Base-by-base conservation (phyloP, 1,284 basidiomycete species). In the Albatrellus sp. region DNA sequence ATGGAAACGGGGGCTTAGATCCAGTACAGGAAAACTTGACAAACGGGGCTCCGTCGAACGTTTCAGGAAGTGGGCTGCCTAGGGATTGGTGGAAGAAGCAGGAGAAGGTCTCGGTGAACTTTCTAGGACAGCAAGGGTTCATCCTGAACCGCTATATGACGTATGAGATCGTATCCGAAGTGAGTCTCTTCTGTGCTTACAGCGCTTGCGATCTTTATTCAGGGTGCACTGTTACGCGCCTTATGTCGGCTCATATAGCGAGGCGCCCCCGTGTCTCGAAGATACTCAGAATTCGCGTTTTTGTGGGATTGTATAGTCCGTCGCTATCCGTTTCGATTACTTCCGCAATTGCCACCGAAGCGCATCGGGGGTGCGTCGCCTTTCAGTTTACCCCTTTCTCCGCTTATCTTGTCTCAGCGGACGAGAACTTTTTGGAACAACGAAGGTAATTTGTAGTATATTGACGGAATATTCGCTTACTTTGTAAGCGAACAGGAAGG, bases 201-300 rank as follows among this genome's bases (percentile, higher is more conserved):
- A 24, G 24, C 24, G 24, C 24, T 24, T 7, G 24, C 24, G 24
- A 7, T 7, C 7, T 7, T 7, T 24, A 7, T 7, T 24, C 24
- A 24, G 24, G 24, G 24, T 24, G 4, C 3, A 30, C 5, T 40
- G 4, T 32, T n/a, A 17, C 40, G 9, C 13, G 16, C 24, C 42
- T 43, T 32, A 45, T 55, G 10, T 30, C 20, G 29, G 29, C 12
- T 3, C 11, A 13, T 12, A 32, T 12, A 85, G 77, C 72, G 76
- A 41, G 78, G 75, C 9, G 59, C 70, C n/a, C 66, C 80, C 24
- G 80, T 88, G 17, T 67, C 74, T 20, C 68, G 85, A 50, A 70
- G 86, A 50, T 97, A 94, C 61, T 90, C 87, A 5, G 92, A 97
- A 59, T 97, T 96, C 58, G 75, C 76, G 6, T 92, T 85, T 64